These are phyloP conservation scores for Aspergillus quadrilineatus DNA, from an alignment of 2,329 filamentous ascomycete species.

Conservation along the genomic window DNA sequence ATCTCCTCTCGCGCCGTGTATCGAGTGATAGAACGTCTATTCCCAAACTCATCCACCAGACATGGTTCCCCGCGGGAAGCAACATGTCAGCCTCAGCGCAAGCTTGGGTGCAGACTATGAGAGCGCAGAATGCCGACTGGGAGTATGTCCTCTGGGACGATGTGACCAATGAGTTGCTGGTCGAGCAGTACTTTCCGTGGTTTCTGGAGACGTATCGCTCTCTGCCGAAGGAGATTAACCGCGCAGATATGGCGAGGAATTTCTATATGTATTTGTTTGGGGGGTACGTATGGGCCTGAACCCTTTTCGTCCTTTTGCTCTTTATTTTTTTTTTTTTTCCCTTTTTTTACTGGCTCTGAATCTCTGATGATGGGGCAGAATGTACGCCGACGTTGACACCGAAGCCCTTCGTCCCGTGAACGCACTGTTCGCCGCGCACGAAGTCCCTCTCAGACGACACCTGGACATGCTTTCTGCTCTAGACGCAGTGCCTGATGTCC, in stretches of 20 bases:
- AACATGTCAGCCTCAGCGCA: constrained; percentile 23
- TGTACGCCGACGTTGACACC: constrained; percentile 25
- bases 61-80: constrained; percentile 24
- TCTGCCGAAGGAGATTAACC: constrained; percentile 22
- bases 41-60: constrained; percentile 24
- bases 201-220: constrained; percentile 17
- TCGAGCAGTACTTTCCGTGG: constrained; percentile 21
- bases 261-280: constrained; percentile 24
- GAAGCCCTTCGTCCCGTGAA: constrained; percentile 21
- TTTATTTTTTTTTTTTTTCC: background rate
- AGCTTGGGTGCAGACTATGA: constrained; percentile 20
- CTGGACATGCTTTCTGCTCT: background rate
- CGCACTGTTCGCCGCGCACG: constrained; percentile 17
- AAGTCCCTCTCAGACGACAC: constrained; percentile 14
- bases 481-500: background rate
- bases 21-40: constrained; percentile 17
- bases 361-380: constrained; percentile 2
- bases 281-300: constrained; percentile 9
- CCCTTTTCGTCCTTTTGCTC: background rate
- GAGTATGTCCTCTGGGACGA: constrained; percentile 26
- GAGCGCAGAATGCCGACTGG: constrained; percentile 18
- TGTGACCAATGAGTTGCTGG: constrained; percentile 19
- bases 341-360: background rate
- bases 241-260: constrained; percentile 21
- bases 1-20: constrained; percentile 17